Evolutionary conservation across 2,329 filamentous ascomycete genomes (phyloP).

Genomic region (Colletotrichum gloeosporioides): DNA sequence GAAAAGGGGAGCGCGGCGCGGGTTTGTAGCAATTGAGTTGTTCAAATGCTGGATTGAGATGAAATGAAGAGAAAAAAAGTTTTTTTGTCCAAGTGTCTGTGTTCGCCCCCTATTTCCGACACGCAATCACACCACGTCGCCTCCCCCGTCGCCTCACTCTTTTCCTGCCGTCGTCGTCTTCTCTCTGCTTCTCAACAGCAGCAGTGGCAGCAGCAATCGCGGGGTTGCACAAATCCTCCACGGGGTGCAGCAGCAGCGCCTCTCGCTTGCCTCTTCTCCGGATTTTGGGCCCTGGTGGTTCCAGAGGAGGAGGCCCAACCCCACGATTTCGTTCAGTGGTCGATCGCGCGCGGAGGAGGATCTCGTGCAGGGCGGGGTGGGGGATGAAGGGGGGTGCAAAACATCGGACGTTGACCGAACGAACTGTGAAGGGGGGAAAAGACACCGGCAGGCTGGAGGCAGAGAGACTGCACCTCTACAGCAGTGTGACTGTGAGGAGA

Average conservation of each 20-base stretch:
- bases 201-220: background rate
- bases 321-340: slow-evolving; percentile 17
- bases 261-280: slow-evolving; percentile 1
- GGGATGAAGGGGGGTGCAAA: background rate
- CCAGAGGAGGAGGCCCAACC: background rate
- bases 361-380: background rate
- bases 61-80: background rate
- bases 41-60: background rate
- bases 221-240: background rate
- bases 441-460: background rate
- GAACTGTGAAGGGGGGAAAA: background rate
- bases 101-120: background rate
- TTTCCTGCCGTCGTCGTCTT: background rate
- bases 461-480: too few species aligned
- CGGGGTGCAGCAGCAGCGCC: background rate
- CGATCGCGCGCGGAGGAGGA: slow-evolving; percentile 4
- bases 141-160: background rate
- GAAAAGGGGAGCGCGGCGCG: background rate
- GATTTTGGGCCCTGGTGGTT: slow-evolving; percentile 2
- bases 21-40: background rate
- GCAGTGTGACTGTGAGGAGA: background rate
- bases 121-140: background rate
- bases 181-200: background rate
- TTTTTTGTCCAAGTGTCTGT: background rate
- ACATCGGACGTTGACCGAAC: slow-evolving; percentile 20